These are phyloP conservation scores for Wickerhamiella vanderwaltii DNA, from an alignment of 805 yeast species.

Conservation along the genomic window DNA sequence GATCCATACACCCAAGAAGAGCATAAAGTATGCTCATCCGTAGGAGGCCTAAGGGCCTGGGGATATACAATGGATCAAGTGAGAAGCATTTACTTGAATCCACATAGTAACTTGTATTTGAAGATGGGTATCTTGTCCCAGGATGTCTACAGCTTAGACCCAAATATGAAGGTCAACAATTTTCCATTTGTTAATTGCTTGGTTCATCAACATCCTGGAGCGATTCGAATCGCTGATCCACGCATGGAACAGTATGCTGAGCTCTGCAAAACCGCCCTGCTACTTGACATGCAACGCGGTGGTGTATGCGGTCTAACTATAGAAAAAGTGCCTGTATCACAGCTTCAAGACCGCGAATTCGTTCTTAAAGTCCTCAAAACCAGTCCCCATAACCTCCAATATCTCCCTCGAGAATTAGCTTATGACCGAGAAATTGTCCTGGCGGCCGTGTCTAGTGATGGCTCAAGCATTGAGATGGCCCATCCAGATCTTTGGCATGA, in stretches of 20 bases:
- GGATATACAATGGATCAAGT: background rate
- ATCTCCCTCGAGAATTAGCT: background rate
- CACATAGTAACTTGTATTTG: background rate
- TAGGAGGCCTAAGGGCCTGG: constrained; percentile 1
- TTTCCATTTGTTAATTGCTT: background rate
- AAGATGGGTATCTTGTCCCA: background rate
- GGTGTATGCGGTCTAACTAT: background rate
- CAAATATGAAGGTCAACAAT: background rate
- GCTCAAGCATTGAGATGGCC: background rate
- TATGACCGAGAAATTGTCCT: constrained; percentile 5
- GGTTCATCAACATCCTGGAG: background rate
- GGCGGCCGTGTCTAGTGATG: constrained; percentile 2
- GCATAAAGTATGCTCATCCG: background rate
- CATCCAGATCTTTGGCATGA: background rate
- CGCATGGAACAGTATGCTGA: background rate
- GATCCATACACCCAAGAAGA: background rate
- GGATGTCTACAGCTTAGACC: background rate
- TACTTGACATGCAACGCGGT: background rate
- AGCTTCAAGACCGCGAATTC: background rate
- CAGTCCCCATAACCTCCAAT: background rate
- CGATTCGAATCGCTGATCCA: background rate
- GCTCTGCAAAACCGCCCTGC: background rate
- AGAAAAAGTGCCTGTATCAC: background rate
- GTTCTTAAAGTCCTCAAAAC: background rate
- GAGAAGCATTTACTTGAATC: background rate